Evolutionary conservation across 164 flowering plant species (phyloP), one percentile per base, ranked within the genome.

Genomic region (Platanus orientalis): DNA sequence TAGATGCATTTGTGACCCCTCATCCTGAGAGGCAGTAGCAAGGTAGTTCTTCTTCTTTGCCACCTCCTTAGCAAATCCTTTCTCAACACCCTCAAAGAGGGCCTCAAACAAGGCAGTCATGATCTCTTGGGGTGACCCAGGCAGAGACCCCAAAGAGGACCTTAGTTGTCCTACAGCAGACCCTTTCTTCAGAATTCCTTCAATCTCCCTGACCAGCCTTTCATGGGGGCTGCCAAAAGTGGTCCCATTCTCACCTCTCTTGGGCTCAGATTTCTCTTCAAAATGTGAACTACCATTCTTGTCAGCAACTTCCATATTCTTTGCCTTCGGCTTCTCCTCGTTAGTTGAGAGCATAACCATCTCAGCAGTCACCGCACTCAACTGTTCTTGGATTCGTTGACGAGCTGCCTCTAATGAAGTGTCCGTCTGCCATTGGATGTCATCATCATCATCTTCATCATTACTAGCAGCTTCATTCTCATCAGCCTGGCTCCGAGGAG

Each of bases 351-450:
- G 81, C 81, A 88, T 84, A 11, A 85, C 91, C 94, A 85, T 85
- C 28, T 79, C 87, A 47, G 90, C 87, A 4, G 96, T 88, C 0
- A 53, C 92, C 47, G 88, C 75, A 77, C 83, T 88, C 60, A 88
- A 67, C 73, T 88, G 96, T 66, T 88, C 90, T 23, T 84, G 86
- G 30, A 88, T 86, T 11, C 87, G 82, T 40, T 74, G 79, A 0
- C 69, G 76, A 42, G 90, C 96, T 13, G 96, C 96, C 69, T 76
- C 88, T 4, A 64, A 30, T 6, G 96, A 88, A 0, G 96, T 86
- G 68, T 86, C 96, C 26, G 96, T 84, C 67, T 79, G 92, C 96
- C 96, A 88, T 71, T 84, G 78, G 30, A 86, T 68, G 50, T 79
- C 84, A 64, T 85, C 87, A 19, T 75, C 84, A 45, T 67, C 76